These are phyloP conservation scores for Chytriomyces confervae DNA, from an alignment of 192 early-diverging fungal species.

Conservation along the genomic window DNA sequence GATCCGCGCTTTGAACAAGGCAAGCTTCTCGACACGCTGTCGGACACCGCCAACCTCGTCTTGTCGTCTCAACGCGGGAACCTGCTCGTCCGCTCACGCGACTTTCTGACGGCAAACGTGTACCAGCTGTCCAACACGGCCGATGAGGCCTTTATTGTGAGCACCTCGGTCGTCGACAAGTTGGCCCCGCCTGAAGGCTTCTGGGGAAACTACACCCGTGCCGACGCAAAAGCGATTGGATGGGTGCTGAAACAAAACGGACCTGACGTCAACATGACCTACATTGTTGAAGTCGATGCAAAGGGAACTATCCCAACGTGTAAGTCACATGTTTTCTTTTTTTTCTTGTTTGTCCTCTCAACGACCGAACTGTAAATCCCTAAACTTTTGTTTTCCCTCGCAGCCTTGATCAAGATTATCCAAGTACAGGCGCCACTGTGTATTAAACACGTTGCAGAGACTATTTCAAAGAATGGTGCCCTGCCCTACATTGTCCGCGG, in stretches of 20 bases:
- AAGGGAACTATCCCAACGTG: conserved; percentile 25
- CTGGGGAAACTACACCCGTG: conserved; percentile 11
- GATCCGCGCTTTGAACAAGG: conserved; percentile 34
- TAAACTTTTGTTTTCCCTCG: no score
- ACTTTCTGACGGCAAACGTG: conserved; percentile 26
- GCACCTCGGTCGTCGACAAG: conserved; percentile 5
- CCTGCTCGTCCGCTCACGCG: conserved; percentile 17
- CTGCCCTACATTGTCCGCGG: conserved; percentile 13
- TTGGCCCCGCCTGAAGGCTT: conserved; percentile 11
- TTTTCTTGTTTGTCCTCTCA: no score
- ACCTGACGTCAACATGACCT: conserved; percentile 10
- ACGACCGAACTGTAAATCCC: no score
- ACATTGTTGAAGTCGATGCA: conserved; percentile 28
- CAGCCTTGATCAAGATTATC: conserved; percentile 23
- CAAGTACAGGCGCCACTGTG: conserved; percentile 28
- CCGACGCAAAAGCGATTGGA: conserved; percentile 22
- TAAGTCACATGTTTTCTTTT: neutral
- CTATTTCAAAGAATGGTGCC: neutral
- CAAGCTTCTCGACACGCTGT: conserved; percentile 20
- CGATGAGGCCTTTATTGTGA: conserved; percentile 10
- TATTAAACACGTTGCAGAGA: conserved; percentile 12
- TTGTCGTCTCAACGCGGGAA: conserved; percentile 20
- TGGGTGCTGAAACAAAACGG: conserved; percentile 15
- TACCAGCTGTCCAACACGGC: conserved; percentile 14
- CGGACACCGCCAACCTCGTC: conserved; percentile 8